A percentile compares a stretch with the other conserved stretches of the same genome.
These are phyloP conservation scores for Lentithecium fluviatile DNA, from an alignment of 495 filamentous ascomycete species.

Conservation along the genomic window DNA sequence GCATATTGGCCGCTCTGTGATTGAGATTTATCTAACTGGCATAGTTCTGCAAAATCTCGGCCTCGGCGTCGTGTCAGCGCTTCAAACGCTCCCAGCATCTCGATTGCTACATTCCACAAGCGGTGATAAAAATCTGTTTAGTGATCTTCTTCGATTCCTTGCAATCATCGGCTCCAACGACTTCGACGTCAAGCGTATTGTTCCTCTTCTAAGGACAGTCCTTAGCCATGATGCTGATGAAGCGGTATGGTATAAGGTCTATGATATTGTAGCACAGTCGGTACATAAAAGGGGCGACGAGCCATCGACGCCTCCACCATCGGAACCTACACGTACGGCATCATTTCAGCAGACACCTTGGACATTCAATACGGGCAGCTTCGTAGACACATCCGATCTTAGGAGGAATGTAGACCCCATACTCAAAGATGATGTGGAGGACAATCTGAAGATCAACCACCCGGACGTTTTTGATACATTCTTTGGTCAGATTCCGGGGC, in stretches of 20 bases:
- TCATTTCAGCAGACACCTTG: slow-evolving; percentile 33
- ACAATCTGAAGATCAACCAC: slow-evolving; percentile 27
- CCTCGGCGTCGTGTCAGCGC: too few relatives aligned
- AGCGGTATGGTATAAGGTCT: too few relatives aligned
- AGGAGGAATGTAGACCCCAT: slow-evolving; percentile 27
- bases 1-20: slow-evolving; percentile 6
- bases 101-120: too few relatives aligned
- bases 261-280: too few relatives aligned
- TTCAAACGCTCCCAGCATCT: too few relatives aligned
- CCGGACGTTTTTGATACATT: slow-evolving; percentile 26
- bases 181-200: too few relatives aligned
- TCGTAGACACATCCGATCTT: slow-evolving; percentile 24
- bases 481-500: slow-evolving; percentile 24
- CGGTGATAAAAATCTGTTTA: too few relatives aligned
- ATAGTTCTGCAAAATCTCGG: not conserved
- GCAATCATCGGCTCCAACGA: too few relatives aligned
- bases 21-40: slow-evolving; percentile 10
- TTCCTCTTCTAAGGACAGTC: too few relatives aligned
- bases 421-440: slow-evolving; percentile 27
- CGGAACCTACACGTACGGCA: slow-evolving; percentile 13
- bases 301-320: slow-evolving; percentile 17
- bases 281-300: too few relatives aligned
- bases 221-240: too few relatives aligned
- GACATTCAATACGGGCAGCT: slow-evolving; percentile 26
- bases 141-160: too few relatives aligned